Conservation (phyloP, 352 stramenopile species). For the Phytophthora hibernalis region DNA sequence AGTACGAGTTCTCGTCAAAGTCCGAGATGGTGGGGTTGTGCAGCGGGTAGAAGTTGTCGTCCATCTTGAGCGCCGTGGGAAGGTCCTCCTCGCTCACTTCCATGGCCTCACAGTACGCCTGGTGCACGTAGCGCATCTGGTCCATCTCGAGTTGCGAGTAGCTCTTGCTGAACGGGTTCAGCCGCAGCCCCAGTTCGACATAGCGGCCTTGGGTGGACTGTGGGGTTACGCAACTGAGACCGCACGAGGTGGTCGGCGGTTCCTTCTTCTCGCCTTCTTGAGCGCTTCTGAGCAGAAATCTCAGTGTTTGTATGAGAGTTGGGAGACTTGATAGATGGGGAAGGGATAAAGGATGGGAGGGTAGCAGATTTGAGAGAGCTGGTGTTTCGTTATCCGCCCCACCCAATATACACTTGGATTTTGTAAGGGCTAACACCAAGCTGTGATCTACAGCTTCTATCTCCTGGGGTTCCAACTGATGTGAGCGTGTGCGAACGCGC, state of each 20-base stretch:
- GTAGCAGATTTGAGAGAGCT: slow-evolving; percentile 5
- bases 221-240: too few relatives aligned
- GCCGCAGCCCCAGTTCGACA: slow-evolving; percentile 85
- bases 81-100: slow-evolving; percentile 85
- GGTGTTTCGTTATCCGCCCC: too few relatives aligned
- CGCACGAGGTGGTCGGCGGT: slow-evolving; percentile 9
- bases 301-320: slow-evolving; percentile 15
- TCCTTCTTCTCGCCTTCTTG: slow-evolving; percentile 30
- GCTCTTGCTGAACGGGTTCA: slow-evolving; percentile 83
- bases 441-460: too few relatives aligned
- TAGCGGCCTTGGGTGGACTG: too few relatives aligned
- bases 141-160: slow-evolving; percentile 88
- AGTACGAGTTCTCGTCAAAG: slow-evolving; percentile 89
- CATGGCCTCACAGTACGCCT: slow-evolving; percentile 88
- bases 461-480: too few relatives aligned
- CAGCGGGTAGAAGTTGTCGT: slow-evolving; percentile 82
- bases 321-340: not conserved
- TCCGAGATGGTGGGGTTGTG: slow-evolving; percentile 80
- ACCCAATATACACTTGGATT: not conserved
- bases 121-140: slow-evolving; percentile 88
- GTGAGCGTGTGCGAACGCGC: too few relatives aligned
- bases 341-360: slow-evolving; percentile 14
- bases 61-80: slow-evolving; percentile 85
- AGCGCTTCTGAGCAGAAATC: slow-evolving; percentile 31
- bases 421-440: too few relatives aligned